Conservation (phyloP, 2,329 filamentous ascomycete species). For the Paracorniculantispora psalliotae region DNA sequence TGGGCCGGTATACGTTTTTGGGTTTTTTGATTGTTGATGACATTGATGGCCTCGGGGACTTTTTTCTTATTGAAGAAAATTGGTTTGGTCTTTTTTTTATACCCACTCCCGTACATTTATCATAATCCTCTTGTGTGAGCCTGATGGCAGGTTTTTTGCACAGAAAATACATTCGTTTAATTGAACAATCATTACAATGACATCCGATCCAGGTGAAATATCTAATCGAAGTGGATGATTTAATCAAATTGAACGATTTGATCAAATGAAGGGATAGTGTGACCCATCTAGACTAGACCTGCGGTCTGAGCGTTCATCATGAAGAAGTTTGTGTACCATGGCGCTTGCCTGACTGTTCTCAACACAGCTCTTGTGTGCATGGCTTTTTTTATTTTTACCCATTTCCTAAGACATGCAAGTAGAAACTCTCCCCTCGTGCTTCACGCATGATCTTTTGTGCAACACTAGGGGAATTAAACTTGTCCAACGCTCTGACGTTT, state of each 20-base stretch:
- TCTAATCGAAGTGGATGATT: too few relatives aligned
- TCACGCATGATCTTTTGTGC: not conserved
- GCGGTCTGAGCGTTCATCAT: too few relatives aligned
- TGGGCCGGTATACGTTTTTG: constrained; percentile 2
- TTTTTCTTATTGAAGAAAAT: not conserved
- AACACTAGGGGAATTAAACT: too few relatives aligned
- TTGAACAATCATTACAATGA: too few relatives aligned
- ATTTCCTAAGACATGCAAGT: not conserved
- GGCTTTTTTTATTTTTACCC: not conserved
- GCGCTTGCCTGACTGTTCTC: too few relatives aligned
- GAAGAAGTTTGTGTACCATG: too few relatives aligned
- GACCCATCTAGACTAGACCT: too few relatives aligned
- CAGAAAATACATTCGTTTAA: not conserved
- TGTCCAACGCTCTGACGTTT: not conserved
- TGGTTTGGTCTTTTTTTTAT: constrained; percentile 6
- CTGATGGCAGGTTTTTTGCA: too few relatives aligned
- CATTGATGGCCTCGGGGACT: constrained; percentile 11
- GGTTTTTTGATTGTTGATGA: not conserved
- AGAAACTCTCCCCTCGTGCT: not conserved
- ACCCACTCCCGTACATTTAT: constrained; percentile 7
- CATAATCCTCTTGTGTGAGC: not conserved
- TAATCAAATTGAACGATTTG: too few relatives aligned
- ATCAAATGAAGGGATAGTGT: too few relatives aligned
- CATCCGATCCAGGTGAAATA: too few relatives aligned
- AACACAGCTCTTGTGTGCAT: not conserved